Evolutionary conservation across 2,329 filamentous ascomycete genomes (phyloP).

Genomic region (Arachnomyces sp.): DNA sequence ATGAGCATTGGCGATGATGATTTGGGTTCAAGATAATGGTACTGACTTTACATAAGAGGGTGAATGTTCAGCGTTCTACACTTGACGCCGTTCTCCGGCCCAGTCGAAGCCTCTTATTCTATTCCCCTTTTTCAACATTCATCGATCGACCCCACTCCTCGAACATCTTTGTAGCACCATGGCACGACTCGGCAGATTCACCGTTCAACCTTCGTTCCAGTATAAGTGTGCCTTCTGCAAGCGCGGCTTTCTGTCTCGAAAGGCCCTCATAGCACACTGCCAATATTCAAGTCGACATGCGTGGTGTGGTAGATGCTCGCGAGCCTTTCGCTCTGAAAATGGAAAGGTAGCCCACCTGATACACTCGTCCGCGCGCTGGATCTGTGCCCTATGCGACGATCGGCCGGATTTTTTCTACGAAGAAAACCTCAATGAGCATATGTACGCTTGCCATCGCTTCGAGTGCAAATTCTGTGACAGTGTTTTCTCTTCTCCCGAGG

Average conservation of each 20-base stretch:
- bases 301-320: conserved; percentile 7
- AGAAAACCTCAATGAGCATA: not conserved
- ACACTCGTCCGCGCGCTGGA: conserved; percentile 6
- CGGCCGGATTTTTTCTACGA: conserved; percentile 5
- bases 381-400: conserved; percentile 8
- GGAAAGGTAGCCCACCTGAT: conserved; percentile 1
- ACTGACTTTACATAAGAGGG: too few relatives aligned
- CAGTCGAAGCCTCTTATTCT: too few relatives aligned
- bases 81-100: too few relatives aligned
- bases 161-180: not conserved
- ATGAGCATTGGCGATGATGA: too few relatives aligned
- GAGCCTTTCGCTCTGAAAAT: conserved; percentile 2
- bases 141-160: too few relatives aligned
- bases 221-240: conserved; percentile 8
- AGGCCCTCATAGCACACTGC: conserved; percentile 6
- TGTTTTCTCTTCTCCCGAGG: not conserved
- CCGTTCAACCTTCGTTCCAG: not conserved
- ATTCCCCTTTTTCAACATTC: too few relatives aligned
- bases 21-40: too few relatives aligned
- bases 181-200: conserved; percentile 4
- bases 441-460: not conserved
- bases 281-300: conserved; percentile 2
- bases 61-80: too few relatives aligned
- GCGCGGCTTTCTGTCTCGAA: conserved; percentile 1
- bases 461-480: not conserved